Percentiles rank a stretch among this genome's conserved stretches.
These are phyloP conservation scores for Panicum virgatum DNA, from an alignment of 202 grass and related monocot species.

Conservation along the genomic window DNA sequence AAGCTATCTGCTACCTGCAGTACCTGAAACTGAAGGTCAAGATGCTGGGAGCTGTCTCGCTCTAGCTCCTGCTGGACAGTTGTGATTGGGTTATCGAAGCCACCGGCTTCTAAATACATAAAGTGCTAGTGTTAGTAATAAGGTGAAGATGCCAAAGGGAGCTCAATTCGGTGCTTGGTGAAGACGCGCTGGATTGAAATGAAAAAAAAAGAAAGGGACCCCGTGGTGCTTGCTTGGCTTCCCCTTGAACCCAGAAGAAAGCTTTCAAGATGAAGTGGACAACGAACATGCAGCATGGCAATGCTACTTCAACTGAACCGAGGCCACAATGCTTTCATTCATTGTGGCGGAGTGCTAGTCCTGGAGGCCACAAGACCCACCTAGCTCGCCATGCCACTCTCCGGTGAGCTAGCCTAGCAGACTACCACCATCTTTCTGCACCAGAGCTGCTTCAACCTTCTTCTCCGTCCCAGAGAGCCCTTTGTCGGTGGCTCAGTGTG, in stretches of 20 bases:
- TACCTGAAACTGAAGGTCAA: constrained; percentile 90
- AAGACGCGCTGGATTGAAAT: background rate
- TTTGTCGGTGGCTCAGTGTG: background rate
- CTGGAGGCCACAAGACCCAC: background rate
- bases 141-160: background rate
- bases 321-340: background rate
- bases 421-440: background rate
- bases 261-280: constrained; percentile 28
- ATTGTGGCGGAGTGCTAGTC: background rate
- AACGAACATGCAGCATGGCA: background rate
- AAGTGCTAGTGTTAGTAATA: constrained; percentile 22
- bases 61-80: constrained; percentile 26
- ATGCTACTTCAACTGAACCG: background rate
- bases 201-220: background rate
- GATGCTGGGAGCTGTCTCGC: constrained; percentile 61
- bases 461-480: background rate
- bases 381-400: background rate
- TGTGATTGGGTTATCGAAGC: background rate
- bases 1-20: constrained; percentile 90
- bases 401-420: background rate
- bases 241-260: background rate
- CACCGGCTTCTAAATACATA: background rate
- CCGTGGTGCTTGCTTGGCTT: constrained; percentile 6
- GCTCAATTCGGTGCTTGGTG: background rate
- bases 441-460: background rate